Conservation (phyloP, 805 yeast genomes). For the Saccharomycopsis fibuligera region DNA sequence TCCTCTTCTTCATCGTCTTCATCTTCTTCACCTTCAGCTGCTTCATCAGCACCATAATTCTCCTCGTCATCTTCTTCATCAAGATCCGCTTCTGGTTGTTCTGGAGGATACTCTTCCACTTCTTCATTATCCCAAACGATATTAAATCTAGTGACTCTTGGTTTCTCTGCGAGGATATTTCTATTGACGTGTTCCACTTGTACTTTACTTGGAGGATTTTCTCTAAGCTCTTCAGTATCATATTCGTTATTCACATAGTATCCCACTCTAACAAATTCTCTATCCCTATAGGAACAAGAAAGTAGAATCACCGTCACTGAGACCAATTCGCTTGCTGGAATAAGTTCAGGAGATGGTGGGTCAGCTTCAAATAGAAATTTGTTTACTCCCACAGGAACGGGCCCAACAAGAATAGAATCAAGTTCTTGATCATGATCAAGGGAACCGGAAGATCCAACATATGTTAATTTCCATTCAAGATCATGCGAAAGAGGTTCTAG, state of each 20-base stretch:
- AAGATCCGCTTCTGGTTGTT: constrained; percentile 54
- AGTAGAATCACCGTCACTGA: constrained; percentile 90
- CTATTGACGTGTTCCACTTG: constrained; percentile 92
- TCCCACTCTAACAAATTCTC: constrained; percentile 95
- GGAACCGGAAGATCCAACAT: constrained; percentile 93
- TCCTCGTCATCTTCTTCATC: constrained; percentile 61
- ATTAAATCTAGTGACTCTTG: constrained; percentile 93
- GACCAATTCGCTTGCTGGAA: constrained; percentile 93
- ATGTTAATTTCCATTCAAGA: constrained; percentile 94
- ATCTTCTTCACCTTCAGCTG: constrained; percentile 40
- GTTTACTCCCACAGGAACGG: constrained; percentile 95
- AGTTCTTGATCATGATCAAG: constrained; percentile 94
- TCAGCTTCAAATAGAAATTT: constrained; percentile 91
- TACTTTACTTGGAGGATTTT: constrained; percentile 88
- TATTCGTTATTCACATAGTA: constrained; percentile 97
- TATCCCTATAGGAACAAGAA: constrained; percentile 87
- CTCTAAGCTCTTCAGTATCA: constrained; percentile 86
- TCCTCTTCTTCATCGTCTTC: constrained; percentile 42
- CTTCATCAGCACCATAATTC: constrained; percentile 45
- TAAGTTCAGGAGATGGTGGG: constrained; percentile 92
- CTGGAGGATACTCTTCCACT: constrained; percentile 73
- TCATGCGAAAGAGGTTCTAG: constrained; percentile 80
- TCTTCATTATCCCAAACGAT: constrained; percentile 91
- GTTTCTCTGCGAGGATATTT: constrained; percentile 93
- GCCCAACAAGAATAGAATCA: constrained; percentile 95